Percentiles rank a stretch among this genome's conserved stretches.
Evolutionary conservation across 1,284 basidiomycete species (phyloP).

Genomic region (Ceratobasidium sp.): DNA sequence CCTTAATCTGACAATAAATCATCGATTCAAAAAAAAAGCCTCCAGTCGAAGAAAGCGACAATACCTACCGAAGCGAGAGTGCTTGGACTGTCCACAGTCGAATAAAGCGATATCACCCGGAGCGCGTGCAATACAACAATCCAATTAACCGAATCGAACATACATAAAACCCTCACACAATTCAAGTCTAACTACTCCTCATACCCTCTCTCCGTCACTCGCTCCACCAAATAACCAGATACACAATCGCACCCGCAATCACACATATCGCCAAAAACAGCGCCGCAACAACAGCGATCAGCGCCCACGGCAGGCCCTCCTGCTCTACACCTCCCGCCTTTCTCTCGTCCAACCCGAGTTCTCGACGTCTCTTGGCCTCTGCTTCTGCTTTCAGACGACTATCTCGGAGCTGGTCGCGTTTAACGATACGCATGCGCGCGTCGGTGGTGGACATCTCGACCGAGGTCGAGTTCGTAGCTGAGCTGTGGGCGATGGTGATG

Average conservation of each 20-base stretch:
- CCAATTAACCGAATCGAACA: constrained; percentile 6
- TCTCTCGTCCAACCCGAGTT: constrained; percentile 27
- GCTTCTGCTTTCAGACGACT: constrained; percentile 64
- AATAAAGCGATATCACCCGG: no score
- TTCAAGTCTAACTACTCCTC: neutral
- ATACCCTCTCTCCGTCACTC: constrained; percentile 2
- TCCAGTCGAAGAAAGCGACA: no score
- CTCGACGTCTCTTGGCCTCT: constrained; percentile 56
- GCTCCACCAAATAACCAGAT: constrained; percentile 9
- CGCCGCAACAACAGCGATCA: constrained; percentile 60
- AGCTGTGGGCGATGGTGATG: constrained; percentile 65
- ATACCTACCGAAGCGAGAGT: no score
- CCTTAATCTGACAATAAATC: no score
- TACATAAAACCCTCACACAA: neutral
- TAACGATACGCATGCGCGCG: constrained; percentile 68
- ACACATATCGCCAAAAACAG: constrained; percentile 60
- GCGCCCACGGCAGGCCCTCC: constrained; percentile 57
- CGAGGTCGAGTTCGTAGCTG: constrained; percentile 55
- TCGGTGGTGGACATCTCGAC: constrained; percentile 66
- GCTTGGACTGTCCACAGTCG: no score
- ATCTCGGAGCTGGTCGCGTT: constrained; percentile 61
- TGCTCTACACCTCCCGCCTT: constrained; percentile 40
- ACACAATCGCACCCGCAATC: constrained; percentile 34
- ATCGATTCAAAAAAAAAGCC: no score
- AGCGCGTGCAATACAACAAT: constrained; percentile 14